Evolutionary conservation across 805 yeast genomes (phyloP).

Genomic region (Nakazawaea molendinolei): DNA sequence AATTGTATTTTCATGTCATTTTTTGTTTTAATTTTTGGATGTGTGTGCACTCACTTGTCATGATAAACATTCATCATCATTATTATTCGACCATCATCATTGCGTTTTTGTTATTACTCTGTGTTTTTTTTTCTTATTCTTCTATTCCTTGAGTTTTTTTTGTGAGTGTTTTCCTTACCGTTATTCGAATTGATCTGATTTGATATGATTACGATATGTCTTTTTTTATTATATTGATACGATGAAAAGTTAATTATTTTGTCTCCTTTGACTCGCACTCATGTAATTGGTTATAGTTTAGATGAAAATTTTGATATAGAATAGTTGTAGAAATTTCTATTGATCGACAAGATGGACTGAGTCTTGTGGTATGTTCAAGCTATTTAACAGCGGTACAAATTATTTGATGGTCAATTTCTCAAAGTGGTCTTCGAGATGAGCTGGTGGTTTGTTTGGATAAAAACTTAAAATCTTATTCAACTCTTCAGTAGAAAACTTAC

Average conservation of each 20-base stretch:
- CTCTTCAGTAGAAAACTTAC: slow-evolving; percentile 30
- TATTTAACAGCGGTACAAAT: too few species aligned
- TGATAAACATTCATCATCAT: too few species aligned
- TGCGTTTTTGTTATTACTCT: too few species aligned
- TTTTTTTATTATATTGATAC: slow-evolving; percentile 3
- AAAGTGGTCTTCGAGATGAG: neutral
- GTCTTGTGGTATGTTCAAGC: too few species aligned
- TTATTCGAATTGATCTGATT: neutral
- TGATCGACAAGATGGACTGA: neutral
- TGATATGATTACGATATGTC: slow-evolving; percentile 9
- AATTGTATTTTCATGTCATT: too few species aligned
- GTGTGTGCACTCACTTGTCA: too few species aligned
- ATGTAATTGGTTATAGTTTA: slow-evolving; percentile 15
- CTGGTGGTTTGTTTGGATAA: slow-evolving; percentile 48
- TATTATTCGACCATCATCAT: too few species aligned
- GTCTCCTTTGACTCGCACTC: slow-evolving; percentile 5
- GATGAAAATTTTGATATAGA: too few species aligned
- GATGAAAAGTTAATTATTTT: slow-evolving; percentile 10
- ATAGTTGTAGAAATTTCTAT: too few species aligned
- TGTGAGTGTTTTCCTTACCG: neutral
- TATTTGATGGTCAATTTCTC: too few species aligned
- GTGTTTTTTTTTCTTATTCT: neutral
- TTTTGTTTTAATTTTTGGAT: too few species aligned
- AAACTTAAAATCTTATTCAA: slow-evolving; percentile 35
- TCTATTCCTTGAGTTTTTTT: neutral